Percentiles rank a stretch among this genome's conserved stretches.
Conservation (phyloP, 805 yeast species). For the Debaryomyces tyrocola region DNA sequence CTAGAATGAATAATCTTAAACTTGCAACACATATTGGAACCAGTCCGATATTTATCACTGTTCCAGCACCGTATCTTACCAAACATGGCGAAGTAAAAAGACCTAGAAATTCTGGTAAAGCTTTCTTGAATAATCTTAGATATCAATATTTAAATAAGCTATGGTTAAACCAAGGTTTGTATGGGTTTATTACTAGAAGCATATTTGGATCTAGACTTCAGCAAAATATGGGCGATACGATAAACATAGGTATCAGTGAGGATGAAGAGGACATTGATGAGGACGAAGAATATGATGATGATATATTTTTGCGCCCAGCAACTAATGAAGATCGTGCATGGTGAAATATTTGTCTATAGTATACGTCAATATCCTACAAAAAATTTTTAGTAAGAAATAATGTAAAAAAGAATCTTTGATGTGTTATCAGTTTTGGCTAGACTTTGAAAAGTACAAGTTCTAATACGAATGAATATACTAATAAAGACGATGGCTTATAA, state of each 20-base stretch:
- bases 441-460: too few relatives aligned
- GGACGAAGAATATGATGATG: constrained; percentile 9
- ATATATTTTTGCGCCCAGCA: not conserved
- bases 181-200: constrained; percentile 44
- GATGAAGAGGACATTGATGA: constrained; percentile 18
- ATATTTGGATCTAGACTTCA: constrained; percentile 22
- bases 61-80: constrained; percentile 71
- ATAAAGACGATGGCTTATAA: too few relatives aligned
- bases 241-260: constrained; percentile 17
- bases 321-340: constrained; percentile 6
- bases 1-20: constrained; percentile 24
- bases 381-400: too few relatives aligned
- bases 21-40: constrained; percentile 23
- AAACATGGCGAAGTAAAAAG: constrained; percentile 73
- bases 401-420: too few relatives aligned
- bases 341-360: too few relatives aligned
- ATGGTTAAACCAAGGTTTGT: constrained; percentile 63
- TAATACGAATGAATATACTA: too few relatives aligned
- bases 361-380: too few relatives aligned
- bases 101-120: constrained; percentile 55
- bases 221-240: constrained; percentile 10
- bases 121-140: constrained; percentile 52
- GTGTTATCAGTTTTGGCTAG: too few relatives aligned
- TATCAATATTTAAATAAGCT: constrained; percentile 55
- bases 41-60: constrained; percentile 27